Conservation (phyloP, 345 rosid genomes). For the Aquilaria sinensis region DNA sequence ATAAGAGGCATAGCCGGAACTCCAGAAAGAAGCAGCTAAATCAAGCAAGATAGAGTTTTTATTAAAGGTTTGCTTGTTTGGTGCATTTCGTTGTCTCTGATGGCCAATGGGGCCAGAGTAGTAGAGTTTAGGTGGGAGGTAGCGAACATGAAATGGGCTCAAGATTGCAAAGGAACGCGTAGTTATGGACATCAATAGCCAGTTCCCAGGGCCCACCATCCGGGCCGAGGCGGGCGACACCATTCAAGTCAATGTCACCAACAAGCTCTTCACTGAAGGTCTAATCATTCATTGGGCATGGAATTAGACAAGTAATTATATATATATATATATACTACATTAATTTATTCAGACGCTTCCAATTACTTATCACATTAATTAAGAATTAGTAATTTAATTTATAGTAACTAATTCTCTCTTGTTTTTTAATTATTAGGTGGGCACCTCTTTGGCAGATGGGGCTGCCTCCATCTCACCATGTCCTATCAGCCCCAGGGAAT, state of each 20-base stretch:
- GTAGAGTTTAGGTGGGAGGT: constrained; percentile 49
- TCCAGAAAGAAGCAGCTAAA: no score
- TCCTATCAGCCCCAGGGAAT: constrained; percentile 67
- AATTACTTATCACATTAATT: no score
- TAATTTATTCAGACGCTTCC: no score
- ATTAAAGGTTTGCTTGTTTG: no score
- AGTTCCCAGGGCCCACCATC: constrained; percentile 91
- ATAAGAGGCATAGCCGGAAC: no score
- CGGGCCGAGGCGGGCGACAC: constrained; percentile 55
- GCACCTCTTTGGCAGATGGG: constrained; percentile 92
- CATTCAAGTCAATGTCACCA: constrained; percentile 46
- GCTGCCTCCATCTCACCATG: constrained; percentile 80
- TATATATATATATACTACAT: no score
- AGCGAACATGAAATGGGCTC: constrained; percentile 51
- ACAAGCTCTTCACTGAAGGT: constrained; percentile 68
- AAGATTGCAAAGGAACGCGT: constrained; percentile 58
- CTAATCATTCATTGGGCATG: constrained; percentile 96
- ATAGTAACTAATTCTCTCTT: no score
- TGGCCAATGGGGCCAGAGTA: no score
- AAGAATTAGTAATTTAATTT: no score
- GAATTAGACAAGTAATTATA: constrained; percentile 94
- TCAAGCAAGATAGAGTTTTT: no score
- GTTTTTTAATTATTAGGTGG: constrained; percentile 26
- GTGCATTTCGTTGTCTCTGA: no score
- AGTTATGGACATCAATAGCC: constrained; percentile 70